Conservation (phyloP, 2,329 filamentous ascomycete genomes). For the Graphium sp. region DNA sequence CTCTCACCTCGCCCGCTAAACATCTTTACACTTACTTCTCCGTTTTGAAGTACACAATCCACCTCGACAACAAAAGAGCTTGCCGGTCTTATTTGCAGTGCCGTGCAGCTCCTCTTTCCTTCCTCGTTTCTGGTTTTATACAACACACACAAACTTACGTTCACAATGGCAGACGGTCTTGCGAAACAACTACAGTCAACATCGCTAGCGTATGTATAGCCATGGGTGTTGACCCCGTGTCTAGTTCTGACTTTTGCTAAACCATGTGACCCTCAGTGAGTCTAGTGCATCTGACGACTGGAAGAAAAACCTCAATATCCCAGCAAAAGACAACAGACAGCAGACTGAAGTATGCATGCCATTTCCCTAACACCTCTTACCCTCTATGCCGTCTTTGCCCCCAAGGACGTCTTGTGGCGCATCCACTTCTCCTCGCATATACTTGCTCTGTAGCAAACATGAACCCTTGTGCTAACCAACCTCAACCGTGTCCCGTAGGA, state of each 20-base stretch:
- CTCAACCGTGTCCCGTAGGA: slow-evolving; percentile 47
- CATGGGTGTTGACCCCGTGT: neutral
- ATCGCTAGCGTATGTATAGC: slow-evolving; percentile 19
- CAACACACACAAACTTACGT: slow-evolving; percentile 3
- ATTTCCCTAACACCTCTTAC: slow-evolving; percentile 7
- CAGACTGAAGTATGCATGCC: slow-evolving; percentile 56
- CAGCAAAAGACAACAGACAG: slow-evolving; percentile 57
- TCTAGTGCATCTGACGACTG: slow-evolving; percentile 42
- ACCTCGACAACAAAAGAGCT: neutral
- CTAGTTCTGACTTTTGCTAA: neutral
- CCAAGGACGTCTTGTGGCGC: neutral
- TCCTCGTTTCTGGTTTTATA: neutral
- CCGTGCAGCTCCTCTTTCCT: neutral
- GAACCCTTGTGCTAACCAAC: slow-evolving; percentile 3
- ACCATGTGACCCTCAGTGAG: slow-evolving; percentile 14
- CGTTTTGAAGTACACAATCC: neutral
- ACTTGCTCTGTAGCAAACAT: neutral
- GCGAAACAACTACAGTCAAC: slow-evolving; percentile 24
- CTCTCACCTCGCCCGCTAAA: too few relatives aligned
- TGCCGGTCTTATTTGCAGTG: too few relatives aligned
- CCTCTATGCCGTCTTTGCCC: neutral
- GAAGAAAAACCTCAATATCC: slow-evolving; percentile 58
- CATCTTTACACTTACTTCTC: neutral
- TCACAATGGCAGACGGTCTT: slow-evolving; percentile 25
- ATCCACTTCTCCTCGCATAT: neutral